Evolutionary conservation across 2,329 filamentous ascomycete species (phyloP).

Genomic region (Cladosporium sp.): DNA sequence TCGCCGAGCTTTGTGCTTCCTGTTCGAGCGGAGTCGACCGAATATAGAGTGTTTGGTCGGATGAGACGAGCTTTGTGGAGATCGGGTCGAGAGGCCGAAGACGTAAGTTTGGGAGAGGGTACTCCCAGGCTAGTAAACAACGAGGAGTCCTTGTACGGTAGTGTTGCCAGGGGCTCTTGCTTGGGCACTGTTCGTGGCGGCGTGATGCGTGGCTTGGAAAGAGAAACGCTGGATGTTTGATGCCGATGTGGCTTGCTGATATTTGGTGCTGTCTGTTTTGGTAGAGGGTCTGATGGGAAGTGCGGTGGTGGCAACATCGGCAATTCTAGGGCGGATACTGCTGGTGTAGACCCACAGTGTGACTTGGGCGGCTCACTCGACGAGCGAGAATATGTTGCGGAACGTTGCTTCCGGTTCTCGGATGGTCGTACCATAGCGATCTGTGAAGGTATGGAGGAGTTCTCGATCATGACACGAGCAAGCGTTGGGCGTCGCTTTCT

Average conservation of each 20-base stretch:
- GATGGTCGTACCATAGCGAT: conserved; percentile 31
- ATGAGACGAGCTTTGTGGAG: conserved; percentile 19
- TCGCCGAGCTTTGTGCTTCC: conserved; percentile 51
- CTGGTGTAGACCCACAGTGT: background rate
- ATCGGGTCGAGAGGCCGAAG: background rate
- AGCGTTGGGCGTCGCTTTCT: conserved; percentile 28
- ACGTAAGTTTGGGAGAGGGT: background rate
- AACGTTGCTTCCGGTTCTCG: conserved; percentile 20
- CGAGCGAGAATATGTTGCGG: background rate
- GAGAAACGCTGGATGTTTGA: background rate
- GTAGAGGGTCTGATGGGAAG: background rate
- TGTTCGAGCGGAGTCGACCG: conserved; percentile 38
- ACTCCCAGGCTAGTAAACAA: background rate
- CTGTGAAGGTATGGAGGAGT: conserved; percentile 30
- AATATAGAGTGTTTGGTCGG: conserved; percentile 43
- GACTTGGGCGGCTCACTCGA: background rate
- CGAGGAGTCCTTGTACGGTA: background rate
- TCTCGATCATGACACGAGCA: conserved; percentile 32
- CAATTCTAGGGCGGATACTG: background rate
- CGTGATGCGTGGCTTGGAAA: background rate
- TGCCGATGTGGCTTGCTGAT: background rate
- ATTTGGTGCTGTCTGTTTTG: background rate
- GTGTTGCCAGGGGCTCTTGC: background rate
- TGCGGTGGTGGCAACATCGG: background rate
- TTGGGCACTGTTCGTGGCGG: background rate